phyloP scores from a whole-genome alignment of 192 early-diverging fungal species.

The Diversispora epigaea region DNA sequence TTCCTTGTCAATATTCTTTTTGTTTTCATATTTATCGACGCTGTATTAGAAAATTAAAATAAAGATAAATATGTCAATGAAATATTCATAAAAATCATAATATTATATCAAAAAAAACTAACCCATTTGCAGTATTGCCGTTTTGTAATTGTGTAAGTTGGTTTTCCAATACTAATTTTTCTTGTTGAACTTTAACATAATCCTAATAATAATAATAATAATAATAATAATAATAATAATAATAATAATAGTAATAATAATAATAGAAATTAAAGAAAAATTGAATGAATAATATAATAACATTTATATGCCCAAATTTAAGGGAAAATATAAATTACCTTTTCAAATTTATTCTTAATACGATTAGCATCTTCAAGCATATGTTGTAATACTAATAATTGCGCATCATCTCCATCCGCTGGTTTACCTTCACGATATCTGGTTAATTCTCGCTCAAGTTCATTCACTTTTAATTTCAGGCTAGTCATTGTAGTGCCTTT shows the following conservation, averaged over 20 bases:
- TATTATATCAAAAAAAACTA: conserved; percentile 25
- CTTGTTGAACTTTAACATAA: conserved; percentile 53
- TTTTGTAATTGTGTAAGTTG: conserved; percentile 39
- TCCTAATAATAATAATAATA: conserved; percentile 37
- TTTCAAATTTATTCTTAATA: conserved; percentile 60
- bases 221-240: conserved; percentile 6
- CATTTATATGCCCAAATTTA: too few species aligned
- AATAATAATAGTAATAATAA: not conserved
- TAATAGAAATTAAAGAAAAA: not conserved
- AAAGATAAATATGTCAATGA: not conserved
- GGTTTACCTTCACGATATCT: conserved; percentile 33
- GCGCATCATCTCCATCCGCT: conserved; percentile 26
- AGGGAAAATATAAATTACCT: not conserved
- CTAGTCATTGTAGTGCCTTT: conserved; percentile 40
- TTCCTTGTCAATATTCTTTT: conserved; percentile 21
- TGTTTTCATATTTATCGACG: conserved; percentile 1
- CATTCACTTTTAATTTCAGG: conserved; percentile 52
- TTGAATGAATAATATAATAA: not conserved
- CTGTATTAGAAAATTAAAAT: not conserved
- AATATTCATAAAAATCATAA: not conserved
- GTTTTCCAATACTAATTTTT: conserved; percentile 48
- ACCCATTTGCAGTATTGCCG: conserved; percentile 35
- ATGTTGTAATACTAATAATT: conserved; percentile 53
- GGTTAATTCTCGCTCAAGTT: conserved; percentile 62
- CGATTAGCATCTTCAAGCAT: conserved; percentile 61